A percentile compares a stretch with the other conserved stretches of the same genome.
Evolutionary conservation across 768 basidiomycete species (phyloP).

Genomic region (Mycena haematopus): DNA sequence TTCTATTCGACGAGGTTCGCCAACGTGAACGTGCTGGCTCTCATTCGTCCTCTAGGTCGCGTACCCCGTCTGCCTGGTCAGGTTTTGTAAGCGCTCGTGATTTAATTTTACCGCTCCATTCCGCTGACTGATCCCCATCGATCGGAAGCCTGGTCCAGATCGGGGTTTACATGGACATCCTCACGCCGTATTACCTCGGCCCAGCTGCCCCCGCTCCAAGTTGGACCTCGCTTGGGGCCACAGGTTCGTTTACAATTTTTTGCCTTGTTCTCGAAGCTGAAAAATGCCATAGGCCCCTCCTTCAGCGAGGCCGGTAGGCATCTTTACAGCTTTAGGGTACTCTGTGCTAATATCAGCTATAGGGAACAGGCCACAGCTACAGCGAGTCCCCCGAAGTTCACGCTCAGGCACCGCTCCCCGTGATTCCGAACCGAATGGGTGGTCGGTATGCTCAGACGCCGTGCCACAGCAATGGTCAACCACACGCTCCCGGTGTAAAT

Average conservation of each 20-base stretch:
- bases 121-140: background rate
- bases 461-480: conserved; percentile 28
- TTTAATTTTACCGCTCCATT: background rate
- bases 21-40: conserved; percentile 19
- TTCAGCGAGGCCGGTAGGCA: conserved; percentile 3
- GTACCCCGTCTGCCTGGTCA: conserved; percentile 22
- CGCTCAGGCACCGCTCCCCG: conserved; percentile 4
- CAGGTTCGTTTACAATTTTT: conserved; percentile 17
- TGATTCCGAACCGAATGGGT: conserved; percentile 28
- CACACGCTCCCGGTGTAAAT: conserved; percentile 28
- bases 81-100: conserved; percentile 19
- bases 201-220: conserved; percentile 16
- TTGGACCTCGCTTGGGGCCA: background rate
- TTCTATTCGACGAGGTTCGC: conserved; percentile 22
- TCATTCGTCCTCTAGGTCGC: conserved; percentile 14
- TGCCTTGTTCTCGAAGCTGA: background rate
- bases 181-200: background rate
- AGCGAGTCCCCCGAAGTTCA: conserved; percentile 1
- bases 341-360: background rate
- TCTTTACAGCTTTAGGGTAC: background rate
- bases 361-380: conserved; percentile 1
- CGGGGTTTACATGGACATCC: background rate
- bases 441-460: conserved; percentile 29
- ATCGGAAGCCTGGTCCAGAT: conserved; percentile 22
- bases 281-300: background rate